Conservation (phyloP, 805 yeast species). For the Trichomonascus vanleenenianus region DNA sequence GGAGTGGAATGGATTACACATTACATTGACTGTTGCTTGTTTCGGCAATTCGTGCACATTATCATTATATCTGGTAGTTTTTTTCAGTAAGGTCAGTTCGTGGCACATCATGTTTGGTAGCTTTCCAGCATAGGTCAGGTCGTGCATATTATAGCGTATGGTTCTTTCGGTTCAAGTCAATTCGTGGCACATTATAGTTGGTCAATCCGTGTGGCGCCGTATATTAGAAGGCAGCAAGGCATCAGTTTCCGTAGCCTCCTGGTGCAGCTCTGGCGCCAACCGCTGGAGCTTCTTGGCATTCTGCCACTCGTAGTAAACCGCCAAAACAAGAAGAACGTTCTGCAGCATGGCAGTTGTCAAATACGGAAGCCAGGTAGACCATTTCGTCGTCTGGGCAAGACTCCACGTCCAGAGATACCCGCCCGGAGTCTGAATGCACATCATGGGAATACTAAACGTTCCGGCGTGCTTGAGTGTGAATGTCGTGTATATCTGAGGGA, state of each 20-base stretch:
- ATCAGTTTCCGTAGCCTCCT: neutral
- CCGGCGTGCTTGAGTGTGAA: constrained; percentile 67
- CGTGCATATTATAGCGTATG: too few species aligned
- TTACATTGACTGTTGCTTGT: too few species aligned
- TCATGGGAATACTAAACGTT: constrained; percentile 68
- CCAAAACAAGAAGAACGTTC: constrained; percentile 51
- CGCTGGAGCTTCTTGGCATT: neutral
- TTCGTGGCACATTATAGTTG: too few species aligned
- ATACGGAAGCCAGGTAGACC: constrained; percentile 85
- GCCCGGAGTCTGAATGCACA: constrained; percentile 85
- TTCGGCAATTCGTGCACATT: too few species aligned
- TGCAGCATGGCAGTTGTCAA: constrained; percentile 65
- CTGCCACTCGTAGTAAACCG: constrained; percentile 40
- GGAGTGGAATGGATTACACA: too few species aligned
- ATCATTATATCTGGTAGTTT: neutral
- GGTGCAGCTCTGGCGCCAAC: too few species aligned
- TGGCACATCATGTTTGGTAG: too few species aligned
- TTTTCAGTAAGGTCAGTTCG: too few species aligned
- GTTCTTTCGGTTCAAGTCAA: too few species aligned
- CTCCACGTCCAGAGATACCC: constrained; percentile 76
- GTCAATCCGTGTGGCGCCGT: neutral
- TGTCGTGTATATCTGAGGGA: constrained; percentile 75
- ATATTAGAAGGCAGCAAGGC: neutral
- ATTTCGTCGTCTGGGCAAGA: constrained; percentile 57
- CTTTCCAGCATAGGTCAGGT: too few species aligned